phyloP scores from a whole-genome alignment of 805 yeast species.

The Candida ficus region DNA sequence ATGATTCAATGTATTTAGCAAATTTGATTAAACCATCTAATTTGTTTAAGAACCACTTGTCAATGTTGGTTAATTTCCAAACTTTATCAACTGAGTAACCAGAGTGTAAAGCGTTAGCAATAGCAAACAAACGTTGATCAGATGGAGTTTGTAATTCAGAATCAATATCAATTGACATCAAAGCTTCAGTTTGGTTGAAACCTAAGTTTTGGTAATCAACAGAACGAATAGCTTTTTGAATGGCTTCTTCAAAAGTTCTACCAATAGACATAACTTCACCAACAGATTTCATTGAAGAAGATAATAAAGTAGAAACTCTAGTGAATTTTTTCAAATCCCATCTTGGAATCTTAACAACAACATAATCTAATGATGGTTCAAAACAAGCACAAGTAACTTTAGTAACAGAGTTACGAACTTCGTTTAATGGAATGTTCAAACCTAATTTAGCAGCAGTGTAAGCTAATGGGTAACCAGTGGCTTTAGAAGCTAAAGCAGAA shows the following conservation, averaged over 20 bases:
- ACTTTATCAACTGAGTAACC: slow-evolving; percentile 92
- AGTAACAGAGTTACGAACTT: slow-evolving; percentile 89
- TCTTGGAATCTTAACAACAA: slow-evolving; percentile 96
- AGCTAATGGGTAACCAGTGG: slow-evolving; percentile 97
- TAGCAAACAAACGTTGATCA: slow-evolving; percentile 94
- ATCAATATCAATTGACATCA: slow-evolving; percentile 90
- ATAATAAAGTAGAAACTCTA: slow-evolving; percentile 79
- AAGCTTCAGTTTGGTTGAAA: slow-evolving; percentile 65
- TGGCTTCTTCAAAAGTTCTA: slow-evolving; percentile 95
- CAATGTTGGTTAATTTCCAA: slow-evolving; percentile 87
- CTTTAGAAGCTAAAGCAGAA: slow-evolving; percentile 98
- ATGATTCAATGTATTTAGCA: slow-evolving; percentile 55
- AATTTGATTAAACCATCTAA: slow-evolving; percentile 69
- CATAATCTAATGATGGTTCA: slow-evolving; percentile 95
- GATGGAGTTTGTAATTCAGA: slow-evolving; percentile 92
- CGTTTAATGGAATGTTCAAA: slow-evolving; percentile 84
- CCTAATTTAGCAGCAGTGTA: slow-evolving; percentile 97
- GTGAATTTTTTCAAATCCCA: slow-evolving; percentile 98
- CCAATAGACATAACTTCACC: slow-evolving; percentile 99
- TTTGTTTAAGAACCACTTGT: slow-evolving; percentile 94
- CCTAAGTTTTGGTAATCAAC: slow-evolving; percentile 96
- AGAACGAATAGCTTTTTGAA: slow-evolving; percentile 95
- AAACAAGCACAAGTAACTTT: slow-evolving; percentile 92
- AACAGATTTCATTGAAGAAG: slow-evolving; percentile 96
- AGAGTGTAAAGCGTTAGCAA: slow-evolving; percentile 87